phyloP scores from a whole-genome alignment of 108 stramenopile species.

The Hondaea fermentalgiana region DNA sequence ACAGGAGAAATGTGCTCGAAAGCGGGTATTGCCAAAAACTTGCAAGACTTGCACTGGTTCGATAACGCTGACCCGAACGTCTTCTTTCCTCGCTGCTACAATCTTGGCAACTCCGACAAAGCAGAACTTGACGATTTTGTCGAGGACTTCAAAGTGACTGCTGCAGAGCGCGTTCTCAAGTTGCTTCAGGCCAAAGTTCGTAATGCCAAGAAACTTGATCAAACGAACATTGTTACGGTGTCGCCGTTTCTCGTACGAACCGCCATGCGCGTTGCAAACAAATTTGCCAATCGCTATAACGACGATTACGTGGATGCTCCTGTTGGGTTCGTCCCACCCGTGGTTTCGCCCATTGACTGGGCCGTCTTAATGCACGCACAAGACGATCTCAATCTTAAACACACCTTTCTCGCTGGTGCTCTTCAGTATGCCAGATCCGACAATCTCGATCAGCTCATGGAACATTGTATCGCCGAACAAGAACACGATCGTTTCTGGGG shows the following conservation, averaged over 20 bases:
- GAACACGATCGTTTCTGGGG: slow-evolving; percentile 5
- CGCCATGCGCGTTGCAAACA: not conserved
- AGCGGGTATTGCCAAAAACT: slow-evolving; percentile 36
- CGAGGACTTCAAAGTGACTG: slow-evolving; percentile 41
- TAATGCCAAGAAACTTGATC: not conserved
- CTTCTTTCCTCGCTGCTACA: slow-evolving; percentile 50
- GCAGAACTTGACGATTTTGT: slow-evolving; percentile 32
- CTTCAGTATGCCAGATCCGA: not conserved
- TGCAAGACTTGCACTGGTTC: slow-evolving; percentile 41
- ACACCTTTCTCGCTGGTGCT: not conserved
- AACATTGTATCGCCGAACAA: not conserved
- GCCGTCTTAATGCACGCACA: not conserved
- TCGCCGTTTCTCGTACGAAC: not conserved
- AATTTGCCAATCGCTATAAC: not conserved
- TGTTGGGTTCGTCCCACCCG: not conserved
- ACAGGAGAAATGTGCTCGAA: slow-evolving; percentile 51
- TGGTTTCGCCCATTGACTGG: not conserved
- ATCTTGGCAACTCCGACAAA: slow-evolving; percentile 26
- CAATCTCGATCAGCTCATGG: not conserved
- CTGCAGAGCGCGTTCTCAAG: slow-evolving; percentile 40
- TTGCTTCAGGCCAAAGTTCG: not conserved
- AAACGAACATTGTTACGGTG: not conserved
- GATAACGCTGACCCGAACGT: slow-evolving; percentile 20
- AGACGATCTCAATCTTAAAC: not conserved
- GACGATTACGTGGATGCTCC: not conserved